Percentiles rank a stretch among this genome's conserved stretches.
These are phyloP conservation scores for Heritiera littoralis DNA, from an alignment of 345 rosid species.

Conservation along the genomic window DNA sequence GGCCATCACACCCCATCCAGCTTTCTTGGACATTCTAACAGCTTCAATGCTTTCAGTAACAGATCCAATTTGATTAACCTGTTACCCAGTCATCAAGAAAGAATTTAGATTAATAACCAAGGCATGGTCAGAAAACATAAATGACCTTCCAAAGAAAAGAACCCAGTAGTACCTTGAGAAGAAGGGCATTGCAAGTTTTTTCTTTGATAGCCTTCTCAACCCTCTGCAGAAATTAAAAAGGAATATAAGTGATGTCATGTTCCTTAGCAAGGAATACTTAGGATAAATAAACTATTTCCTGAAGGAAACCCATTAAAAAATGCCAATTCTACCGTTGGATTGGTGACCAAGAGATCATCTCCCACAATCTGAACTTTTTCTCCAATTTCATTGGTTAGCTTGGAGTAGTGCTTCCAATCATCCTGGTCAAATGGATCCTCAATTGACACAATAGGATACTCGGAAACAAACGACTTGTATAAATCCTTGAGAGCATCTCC, in stretches of 20 bases:
- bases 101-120: background rate
- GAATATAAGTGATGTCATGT: background rate
- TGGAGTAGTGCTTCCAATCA: slow-evolving; percentile 87
- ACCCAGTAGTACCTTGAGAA: slow-evolving; percentile 62
- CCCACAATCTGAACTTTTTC: slow-evolving; percentile 85
- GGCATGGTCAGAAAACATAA: slow-evolving; percentile 2
- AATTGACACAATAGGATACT: slow-evolving; percentile 93
- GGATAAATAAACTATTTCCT: background rate
- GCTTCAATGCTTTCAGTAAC: slow-evolving; percentile 99
- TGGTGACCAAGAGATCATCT: slow-evolving; percentile 96
- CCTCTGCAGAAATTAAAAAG: slow-evolving; percentile 48
- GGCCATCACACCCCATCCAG: slow-evolving; percentile 99
- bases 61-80: slow-evolving; percentile 98
- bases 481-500: slow-evolving; percentile 83
- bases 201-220: slow-evolving; percentile 88
- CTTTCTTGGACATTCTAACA: slow-evolving; percentile 92
- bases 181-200: slow-evolving; percentile 91
- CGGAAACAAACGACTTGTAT: slow-evolving; percentile 81
- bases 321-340: slow-evolving; percentile 66
- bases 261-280: background rate
- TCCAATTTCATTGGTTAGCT: slow-evolving; percentile 81
- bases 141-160: background rate
- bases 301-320: background rate
- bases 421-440: slow-evolving; percentile 99
- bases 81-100: slow-evolving; percentile 11